phyloP scores from a whole-genome alignment of 306 rosid genomes.

The Rosa multiflora region DNA sequence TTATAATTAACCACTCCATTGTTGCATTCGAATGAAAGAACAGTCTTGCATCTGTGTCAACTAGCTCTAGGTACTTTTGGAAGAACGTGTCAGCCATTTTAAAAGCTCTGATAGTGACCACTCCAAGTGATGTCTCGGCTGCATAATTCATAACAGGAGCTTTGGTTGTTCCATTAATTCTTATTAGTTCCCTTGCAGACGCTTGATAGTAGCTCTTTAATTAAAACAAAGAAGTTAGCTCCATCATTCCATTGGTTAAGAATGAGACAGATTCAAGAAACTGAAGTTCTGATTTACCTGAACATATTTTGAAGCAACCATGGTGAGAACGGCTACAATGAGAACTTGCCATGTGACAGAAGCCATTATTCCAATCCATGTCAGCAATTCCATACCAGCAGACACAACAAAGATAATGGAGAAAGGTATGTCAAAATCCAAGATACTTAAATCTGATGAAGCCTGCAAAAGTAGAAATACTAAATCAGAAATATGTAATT shows the following conservation, averaged over 20 bases:
- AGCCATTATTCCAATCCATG: constrained; percentile 48
- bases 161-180: constrained; percentile 89
- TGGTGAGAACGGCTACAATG: constrained; percentile 52
- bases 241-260: background rate
- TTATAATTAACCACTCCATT: constrained; percentile 63
- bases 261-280: constrained; percentile 2
- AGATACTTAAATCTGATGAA: constrained; percentile 72
- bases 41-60: constrained; percentile 64
- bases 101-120: constrained; percentile 74
- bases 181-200: constrained; percentile 63
- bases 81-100: constrained; percentile 51
- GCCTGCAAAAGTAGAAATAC: constrained; percentile 48
- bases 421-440: constrained; percentile 80
- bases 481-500: background rate
- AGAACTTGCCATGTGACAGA: constrained; percentile 85
- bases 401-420: constrained; percentile 35
- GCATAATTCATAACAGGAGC: constrained; percentile 82
- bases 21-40: constrained; percentile 66
- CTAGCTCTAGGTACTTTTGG: constrained; percentile 49
- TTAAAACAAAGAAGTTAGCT: background rate
- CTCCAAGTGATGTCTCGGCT: constrained; percentile 79
- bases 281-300: constrained; percentile 36
- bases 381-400: constrained; percentile 33
- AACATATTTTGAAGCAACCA: constrained; percentile 49
- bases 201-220: constrained; percentile 69